Conservation (phyloP, 768 basidiomycete species). For the Pisolithus orientalis region DNA sequence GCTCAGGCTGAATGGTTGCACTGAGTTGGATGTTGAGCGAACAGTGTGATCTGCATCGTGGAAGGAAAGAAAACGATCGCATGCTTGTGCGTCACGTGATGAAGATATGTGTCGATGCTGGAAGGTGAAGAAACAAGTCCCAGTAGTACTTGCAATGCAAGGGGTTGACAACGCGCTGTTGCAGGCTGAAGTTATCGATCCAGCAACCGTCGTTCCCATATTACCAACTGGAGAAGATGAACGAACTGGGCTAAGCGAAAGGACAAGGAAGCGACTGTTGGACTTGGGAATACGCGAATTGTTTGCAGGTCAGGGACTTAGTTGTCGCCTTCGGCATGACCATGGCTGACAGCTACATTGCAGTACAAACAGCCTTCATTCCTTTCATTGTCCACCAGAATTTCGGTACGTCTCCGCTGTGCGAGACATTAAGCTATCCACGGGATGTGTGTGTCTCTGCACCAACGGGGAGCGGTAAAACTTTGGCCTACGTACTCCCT, state of each 20-base stretch:
- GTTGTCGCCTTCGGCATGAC: not conserved
- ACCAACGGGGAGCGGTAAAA: conserved; percentile 97
- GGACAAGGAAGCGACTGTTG: conserved; percentile 53
- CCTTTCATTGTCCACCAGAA: conserved; percentile 66
- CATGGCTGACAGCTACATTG: conserved; percentile 11
- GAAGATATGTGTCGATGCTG: too few relatives aligned
- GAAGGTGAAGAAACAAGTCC: too few relatives aligned
- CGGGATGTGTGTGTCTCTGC: conserved; percentile 87
- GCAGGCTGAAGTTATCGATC: conserved; percentile 63
- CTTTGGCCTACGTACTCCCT: conserved; percentile 91
- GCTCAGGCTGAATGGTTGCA: too few relatives aligned
- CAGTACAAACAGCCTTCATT: conserved; percentile 86
- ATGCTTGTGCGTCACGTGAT: conserved; percentile 7
- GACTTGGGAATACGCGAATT: conserved; percentile 78
- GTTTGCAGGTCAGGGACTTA: conserved; percentile 67
- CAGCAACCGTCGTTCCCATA: conserved; percentile 42
- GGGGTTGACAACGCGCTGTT: conserved; percentile 72
- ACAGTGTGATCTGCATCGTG: too few relatives aligned
- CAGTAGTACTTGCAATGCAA: conserved; percentile 59
- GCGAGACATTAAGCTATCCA: conserved; percentile 59
- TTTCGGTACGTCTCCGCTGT: conserved; percentile 40
- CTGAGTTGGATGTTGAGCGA: too few relatives aligned
- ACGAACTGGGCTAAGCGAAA: conserved; percentile 49
- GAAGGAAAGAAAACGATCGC: too few relatives aligned
- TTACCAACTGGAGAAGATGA: conserved; percentile 30